Evolutionary conservation across 768 basidiomycete species (phyloP).

Genomic region (Piloderma croceum): DNA sequence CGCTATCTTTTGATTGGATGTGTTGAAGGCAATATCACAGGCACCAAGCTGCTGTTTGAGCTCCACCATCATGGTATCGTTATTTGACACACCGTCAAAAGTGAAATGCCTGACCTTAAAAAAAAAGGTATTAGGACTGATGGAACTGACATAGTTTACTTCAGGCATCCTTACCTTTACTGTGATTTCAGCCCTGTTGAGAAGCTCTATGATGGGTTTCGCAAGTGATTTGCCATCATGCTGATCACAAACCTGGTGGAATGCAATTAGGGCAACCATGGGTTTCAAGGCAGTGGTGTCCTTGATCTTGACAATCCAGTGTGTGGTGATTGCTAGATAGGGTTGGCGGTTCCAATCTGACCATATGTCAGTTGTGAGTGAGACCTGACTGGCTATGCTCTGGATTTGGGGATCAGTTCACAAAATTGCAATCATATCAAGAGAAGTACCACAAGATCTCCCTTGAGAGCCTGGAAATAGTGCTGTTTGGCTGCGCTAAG

Average conservation of each 20-base stretch:
- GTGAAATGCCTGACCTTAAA: slow-evolving; percentile 22
- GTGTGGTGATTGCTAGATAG: slow-evolving; percentile 31
- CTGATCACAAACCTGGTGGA: slow-evolving; percentile 9
- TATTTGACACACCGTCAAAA: slow-evolving; percentile 24
- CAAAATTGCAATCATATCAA: too few relatives aligned
- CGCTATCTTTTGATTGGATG: too few relatives aligned
- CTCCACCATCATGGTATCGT: slow-evolving; percentile 16
- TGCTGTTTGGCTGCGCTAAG: too few relatives aligned
- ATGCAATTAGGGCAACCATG: slow-evolving; percentile 13
- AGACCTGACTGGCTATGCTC: too few relatives aligned
- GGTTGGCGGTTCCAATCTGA: too few relatives aligned
- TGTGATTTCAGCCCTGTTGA: slow-evolving; percentile 7
- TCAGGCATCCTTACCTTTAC: slow-evolving; percentile 5
- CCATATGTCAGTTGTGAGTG: too few relatives aligned
- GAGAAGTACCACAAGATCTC: slow-evolving; percentile 20
- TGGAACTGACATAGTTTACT: background rate
- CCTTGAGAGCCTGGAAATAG: slow-evolving; percentile 18
- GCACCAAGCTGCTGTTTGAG: slow-evolving; percentile 6
- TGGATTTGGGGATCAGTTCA: too few relatives aligned
- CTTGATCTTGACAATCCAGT: slow-evolving; percentile 19
- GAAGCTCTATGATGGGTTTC: slow-evolving; percentile 8
- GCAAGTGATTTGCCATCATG: slow-evolving; percentile 12
- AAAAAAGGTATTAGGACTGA: too few relatives aligned
- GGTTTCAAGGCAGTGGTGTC: slow-evolving; percentile 10
- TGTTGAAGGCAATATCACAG: slow-evolving; percentile 12